Conservation (phyloP, 768 basidiomycete species). For the Megacollybia marginata region DNA sequence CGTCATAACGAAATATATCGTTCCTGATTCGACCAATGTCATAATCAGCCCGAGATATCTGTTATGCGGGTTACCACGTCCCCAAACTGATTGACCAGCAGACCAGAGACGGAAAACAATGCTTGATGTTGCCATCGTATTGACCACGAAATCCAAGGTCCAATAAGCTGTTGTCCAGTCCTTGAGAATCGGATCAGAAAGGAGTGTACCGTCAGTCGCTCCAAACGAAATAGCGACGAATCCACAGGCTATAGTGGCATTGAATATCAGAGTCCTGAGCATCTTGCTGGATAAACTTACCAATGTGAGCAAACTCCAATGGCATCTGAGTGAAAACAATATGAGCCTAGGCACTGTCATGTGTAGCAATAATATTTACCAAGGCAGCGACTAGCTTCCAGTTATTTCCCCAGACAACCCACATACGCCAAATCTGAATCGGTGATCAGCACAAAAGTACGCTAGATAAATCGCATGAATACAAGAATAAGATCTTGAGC, state of each 20-base stretch:
- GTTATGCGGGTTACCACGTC: background rate
- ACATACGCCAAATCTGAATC: background rate
- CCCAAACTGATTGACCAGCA: background rate
- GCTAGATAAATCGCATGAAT: background rate
- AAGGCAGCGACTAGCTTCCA: background rate
- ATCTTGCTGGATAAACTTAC: background rate
- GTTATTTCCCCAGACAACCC: background rate
- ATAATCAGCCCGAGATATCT: background rate
- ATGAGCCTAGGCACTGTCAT: background rate
- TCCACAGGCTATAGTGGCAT: background rate
- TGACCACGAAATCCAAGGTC: background rate
- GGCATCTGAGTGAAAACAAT: background rate
- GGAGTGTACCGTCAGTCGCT: background rate
- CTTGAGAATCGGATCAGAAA: background rate
- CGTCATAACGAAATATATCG: background rate
- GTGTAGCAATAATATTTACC: background rate
- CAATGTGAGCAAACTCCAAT: background rate
- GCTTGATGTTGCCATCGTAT: background rate
- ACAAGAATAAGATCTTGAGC: background rate
- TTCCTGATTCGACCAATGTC: background rate
- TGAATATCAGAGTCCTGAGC: background rate
- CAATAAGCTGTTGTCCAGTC: background rate
- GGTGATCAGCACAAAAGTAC: background rate
- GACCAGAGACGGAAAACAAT: background rate
- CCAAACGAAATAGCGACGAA: background rate